Percentiles rank a stretch among this genome's conserved stretches.
Conservation (phyloP, 176 grass and related monocot genomes). For the Otatea glauca region DNA sequence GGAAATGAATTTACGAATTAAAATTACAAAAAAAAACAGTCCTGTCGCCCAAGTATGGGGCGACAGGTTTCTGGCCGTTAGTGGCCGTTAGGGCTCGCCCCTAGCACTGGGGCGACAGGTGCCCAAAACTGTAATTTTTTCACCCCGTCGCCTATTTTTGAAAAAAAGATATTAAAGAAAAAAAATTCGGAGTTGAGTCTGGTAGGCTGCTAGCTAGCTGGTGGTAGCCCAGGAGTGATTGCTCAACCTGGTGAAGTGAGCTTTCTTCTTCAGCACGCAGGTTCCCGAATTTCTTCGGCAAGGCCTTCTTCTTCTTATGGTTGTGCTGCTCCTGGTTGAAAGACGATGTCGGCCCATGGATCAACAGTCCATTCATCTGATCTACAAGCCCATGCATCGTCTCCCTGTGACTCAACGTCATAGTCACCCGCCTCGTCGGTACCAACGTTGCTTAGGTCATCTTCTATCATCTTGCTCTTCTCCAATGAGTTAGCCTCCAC, state of each 20-base stretch:
- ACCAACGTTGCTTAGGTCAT: slow-evolving; percentile 53
- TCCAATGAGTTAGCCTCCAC: slow-evolving; percentile 47
- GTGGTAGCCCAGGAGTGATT: slow-evolving; percentile 34
- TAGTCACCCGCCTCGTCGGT: slow-evolving; percentile 39
- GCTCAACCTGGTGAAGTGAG: slow-evolving; percentile 68
- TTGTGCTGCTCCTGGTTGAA: slow-evolving; percentile 54
- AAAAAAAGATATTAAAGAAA: too few relatives aligned
- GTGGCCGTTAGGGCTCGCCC: too few relatives aligned
- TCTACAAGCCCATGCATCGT: slow-evolving; percentile 45
- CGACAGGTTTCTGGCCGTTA: too few relatives aligned
- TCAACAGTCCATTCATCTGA: slow-evolving; percentile 55
- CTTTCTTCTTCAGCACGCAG: slow-evolving; percentile 93
- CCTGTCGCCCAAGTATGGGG: too few relatives aligned
- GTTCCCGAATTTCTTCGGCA: slow-evolving; percentile 90
- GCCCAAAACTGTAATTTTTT: too few relatives aligned
- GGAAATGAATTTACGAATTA: too few relatives aligned
- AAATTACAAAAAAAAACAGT: too few relatives aligned
- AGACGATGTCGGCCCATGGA: slow-evolving; percentile 48
- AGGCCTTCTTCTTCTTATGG: slow-evolving; percentile 87
- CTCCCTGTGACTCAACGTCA: slow-evolving; percentile 51
- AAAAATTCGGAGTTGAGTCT: not conserved
- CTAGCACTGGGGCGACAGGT: too few relatives aligned
- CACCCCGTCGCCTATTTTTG: too few relatives aligned
- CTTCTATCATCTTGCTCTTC: slow-evolving; percentile 62
- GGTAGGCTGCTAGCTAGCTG: not conserved